Evolutionary conservation across 345 rosid genomes (phyloP), one percentile per base, ranked within the genome.

Genomic region (Pistacia integerrima): DNA sequence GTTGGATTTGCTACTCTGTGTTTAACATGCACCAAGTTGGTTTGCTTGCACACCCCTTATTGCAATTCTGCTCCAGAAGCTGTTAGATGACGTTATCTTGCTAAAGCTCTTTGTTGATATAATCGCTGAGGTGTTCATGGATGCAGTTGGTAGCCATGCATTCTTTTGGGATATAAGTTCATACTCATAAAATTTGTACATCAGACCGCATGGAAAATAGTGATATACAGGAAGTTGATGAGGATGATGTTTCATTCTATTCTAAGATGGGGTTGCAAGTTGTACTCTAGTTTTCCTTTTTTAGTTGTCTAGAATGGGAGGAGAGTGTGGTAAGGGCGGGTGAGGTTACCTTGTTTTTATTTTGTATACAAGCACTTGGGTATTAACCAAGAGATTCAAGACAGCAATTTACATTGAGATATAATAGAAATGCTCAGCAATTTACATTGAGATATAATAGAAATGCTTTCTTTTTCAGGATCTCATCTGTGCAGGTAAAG

Each of bases 21-120:
- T 85, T 85, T 97, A 54, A 91, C 87, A n/a, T 91, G 88, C 84
- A 94, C 98, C 3, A 92, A 88, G 85, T 76, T 97, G 56, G 97
- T 94, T 61, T 97, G 99, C 84, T 87, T 94, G 89, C 97, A 94
- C 83, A 97, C 98, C 2, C 92, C 98, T 36, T 97, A 94, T 77
- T 97, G 99, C 85, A 93, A 94, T 78, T 94, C 99, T 36, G 98
- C 98, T 56, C 99, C 99, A 1, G 98, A 97, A 84, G 99, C 98
- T 69, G 97, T 97, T 33, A 89, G 93, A 82, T 91, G 78, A 80
- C 9, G 72, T 70, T 75, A 68, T 64, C 9, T 20, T 70, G 44
- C 62, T 14, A 7, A 14, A n/a, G 49, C 48, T n/a, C 35, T 33
- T 18, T 11, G 38, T 12, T 52, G 14, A 30, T 63, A 25, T 28